A percentile compares a stretch with the other conserved stretches of the same genome.
phyloP scores from a whole-genome alignment of 768 basidiomycete genomes.

The Hydnum rufescens region DNA sequence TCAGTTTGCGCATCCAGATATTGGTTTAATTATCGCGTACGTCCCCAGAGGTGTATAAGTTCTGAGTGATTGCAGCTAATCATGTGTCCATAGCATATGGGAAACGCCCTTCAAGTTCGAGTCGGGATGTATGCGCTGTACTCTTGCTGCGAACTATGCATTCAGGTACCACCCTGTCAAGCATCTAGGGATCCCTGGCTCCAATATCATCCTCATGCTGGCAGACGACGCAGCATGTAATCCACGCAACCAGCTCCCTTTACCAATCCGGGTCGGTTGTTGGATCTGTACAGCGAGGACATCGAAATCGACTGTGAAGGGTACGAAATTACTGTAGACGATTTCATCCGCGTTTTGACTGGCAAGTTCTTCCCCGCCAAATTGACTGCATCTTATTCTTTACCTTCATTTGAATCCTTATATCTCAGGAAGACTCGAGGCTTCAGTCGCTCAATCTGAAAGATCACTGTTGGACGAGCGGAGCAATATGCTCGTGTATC shows the following conservation, averaged over 20 bases:
- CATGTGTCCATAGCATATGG: conserved; percentile 61
- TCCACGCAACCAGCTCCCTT: conserved; percentile 83
- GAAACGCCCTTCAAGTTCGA: conserved; percentile 91
- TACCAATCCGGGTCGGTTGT: conserved; percentile 56
- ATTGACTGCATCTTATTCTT: background rate
- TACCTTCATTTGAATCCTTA: background rate
- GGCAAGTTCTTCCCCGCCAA: conserved; percentile 30
- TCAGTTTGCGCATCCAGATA: conserved; percentile 85
- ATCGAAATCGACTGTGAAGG: conserved; percentile 98
- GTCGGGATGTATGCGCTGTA: conserved; percentile 24
- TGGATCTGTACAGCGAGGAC: conserved; percentile 88
- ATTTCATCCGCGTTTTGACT: conserved; percentile 78
- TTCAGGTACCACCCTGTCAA: conserved; percentile 93
- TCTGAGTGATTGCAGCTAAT: background rate
- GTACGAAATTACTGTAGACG: conserved; percentile 95
- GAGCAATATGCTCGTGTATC: conserved; percentile 90
- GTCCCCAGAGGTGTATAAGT: conserved; percentile 15
- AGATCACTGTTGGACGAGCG: conserved; percentile 76
- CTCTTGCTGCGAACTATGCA: background rate
- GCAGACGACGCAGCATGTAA: conserved; percentile 95
- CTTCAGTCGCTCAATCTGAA: conserved; percentile 77
- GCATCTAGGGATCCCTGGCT: conserved; percentile 92
- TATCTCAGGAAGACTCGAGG: conserved; percentile 53
- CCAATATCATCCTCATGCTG: conserved; percentile 97
- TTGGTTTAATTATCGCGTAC: conserved; percentile 96